Evolutionary conservation across 202 grass and related monocot genomes (phyloP).

Genomic region (Hordeum pubiflorum): DNA sequence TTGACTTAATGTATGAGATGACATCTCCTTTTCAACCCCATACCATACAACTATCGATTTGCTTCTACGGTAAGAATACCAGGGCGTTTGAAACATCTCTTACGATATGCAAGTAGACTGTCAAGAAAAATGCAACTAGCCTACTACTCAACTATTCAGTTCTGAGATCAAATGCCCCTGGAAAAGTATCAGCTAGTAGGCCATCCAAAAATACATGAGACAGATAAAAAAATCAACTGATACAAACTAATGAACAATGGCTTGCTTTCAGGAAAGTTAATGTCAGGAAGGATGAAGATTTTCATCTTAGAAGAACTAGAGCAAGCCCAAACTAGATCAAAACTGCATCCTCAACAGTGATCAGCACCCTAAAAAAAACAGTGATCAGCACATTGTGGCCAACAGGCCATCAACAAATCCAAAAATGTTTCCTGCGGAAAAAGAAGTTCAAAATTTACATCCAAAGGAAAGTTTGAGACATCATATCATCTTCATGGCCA

Average conservation of each 20-base stretch:
- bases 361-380: too few relatives aligned
- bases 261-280: too few relatives aligned
- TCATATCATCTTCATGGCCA: too few relatives aligned
- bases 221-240: background rate
- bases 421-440: background rate
- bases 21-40: too few relatives aligned
- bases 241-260: background rate
- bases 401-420: background rate
- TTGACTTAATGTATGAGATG: too few relatives aligned
- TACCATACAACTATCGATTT: too few relatives aligned
- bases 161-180: background rate
- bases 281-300: too few relatives aligned
- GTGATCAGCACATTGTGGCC: background rate
- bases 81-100: too few relatives aligned
- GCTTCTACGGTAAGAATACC: too few relatives aligned
- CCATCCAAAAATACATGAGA: background rate
- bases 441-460: background rate
- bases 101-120: background rate
- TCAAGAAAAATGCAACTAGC: background rate
- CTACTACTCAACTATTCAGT: background rate
- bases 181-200: background rate
- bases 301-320: background rate
- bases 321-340: background rate
- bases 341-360: background rate
- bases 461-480: too few relatives aligned